Conservation (phyloP, 176 grass and related monocot species). For the Pontederia paniculata region DNA sequence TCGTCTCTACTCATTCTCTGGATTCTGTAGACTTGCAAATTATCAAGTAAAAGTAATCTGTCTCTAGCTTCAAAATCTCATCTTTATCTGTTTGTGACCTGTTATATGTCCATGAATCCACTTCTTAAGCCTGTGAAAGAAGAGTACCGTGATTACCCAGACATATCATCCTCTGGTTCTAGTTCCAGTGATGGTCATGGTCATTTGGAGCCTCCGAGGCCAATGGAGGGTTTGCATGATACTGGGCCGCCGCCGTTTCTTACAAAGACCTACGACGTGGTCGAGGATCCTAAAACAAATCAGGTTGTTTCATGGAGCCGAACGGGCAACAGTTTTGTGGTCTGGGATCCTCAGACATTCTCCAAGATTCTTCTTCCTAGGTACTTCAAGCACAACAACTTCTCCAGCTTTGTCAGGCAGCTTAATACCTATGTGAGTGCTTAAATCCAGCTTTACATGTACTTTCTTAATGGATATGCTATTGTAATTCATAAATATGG, state of each 20-base stretch:
- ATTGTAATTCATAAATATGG: no score
- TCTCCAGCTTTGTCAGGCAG: conserved; percentile 97
- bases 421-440: conserved; percentile 54
- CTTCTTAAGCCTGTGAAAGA: conserved; percentile 49
- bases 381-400: conserved; percentile 99
- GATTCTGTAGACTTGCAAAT: no score
- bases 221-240: conserved; percentile 71
- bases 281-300: conserved; percentile 44
- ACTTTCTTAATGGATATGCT: no score
- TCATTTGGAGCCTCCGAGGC: conserved; percentile 31
- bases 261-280: conserved; percentile 83
- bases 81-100: no score
- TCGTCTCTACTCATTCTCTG: no score
- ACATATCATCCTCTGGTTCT: neutral
- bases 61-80: no score
- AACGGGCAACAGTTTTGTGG: conserved; percentile 73
- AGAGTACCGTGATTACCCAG: conserved; percentile 23
- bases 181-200: conserved; percentile 18
- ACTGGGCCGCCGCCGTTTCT: conserved; percentile 79
- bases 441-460: neutral
- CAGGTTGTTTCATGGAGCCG: conserved; percentile 55
- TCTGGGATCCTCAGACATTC: conserved; percentile 77
- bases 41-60: no score
- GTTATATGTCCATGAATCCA: conserved; percentile 30
- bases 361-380: conserved; percentile 50